Evolutionary conservation across 2,329 filamentous ascomycete species (phyloP).

Genomic region (Neonectria sp.): DNA sequence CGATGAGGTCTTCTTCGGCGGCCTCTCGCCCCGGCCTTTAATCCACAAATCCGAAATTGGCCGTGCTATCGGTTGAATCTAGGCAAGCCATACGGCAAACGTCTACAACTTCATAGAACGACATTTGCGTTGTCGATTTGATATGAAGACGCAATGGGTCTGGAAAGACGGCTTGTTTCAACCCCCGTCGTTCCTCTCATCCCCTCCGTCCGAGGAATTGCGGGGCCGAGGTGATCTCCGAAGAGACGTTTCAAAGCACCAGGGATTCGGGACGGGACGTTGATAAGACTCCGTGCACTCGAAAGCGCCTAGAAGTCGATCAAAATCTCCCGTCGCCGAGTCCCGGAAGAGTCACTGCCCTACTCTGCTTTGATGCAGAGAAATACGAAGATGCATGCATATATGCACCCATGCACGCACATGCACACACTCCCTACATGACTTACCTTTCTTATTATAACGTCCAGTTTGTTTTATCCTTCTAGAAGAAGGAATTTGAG

Average conservation of each 20-base stretch:
- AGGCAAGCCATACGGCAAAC: conserved; percentile 16
- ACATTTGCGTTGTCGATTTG: conserved; percentile 18
- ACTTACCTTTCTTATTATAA: conserved; percentile 21
- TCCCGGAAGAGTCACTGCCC: not conserved
- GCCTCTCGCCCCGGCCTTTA: conserved; percentile 65
- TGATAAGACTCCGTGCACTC: conserved; percentile 35
- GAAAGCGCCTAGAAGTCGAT: conserved; percentile 24
- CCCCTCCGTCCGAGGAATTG: conserved; percentile 33
- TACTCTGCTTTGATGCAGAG: conserved; percentile 1
- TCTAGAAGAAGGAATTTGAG: conserved; percentile 34
- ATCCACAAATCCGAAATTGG: conserved; percentile 66
- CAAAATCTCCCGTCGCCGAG: conserved; percentile 30
- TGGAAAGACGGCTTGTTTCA: conserved; percentile 41
- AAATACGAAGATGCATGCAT: conserved; percentile 2
- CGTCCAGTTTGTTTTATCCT: conserved; percentile 38
- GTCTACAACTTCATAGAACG: conserved; percentile 26
- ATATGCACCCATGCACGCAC: not conserved
- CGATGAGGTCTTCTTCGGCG: conserved; percentile 61
- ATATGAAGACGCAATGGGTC: conserved; percentile 13
- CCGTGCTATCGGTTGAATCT: conserved; percentile 66
- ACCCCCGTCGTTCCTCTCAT: conserved; percentile 29
- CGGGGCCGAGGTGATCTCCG: conserved; percentile 40
- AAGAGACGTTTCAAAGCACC: conserved; percentile 33
- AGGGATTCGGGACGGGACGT: conserved; percentile 27
- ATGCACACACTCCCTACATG: conserved; percentile 21